Percentiles rank a stretch among this genome's conserved stretches.
Conservation (phyloP, 1,284 basidiomycete genomes). For the Austroboletus olivaceoglutinosus region DNA sequence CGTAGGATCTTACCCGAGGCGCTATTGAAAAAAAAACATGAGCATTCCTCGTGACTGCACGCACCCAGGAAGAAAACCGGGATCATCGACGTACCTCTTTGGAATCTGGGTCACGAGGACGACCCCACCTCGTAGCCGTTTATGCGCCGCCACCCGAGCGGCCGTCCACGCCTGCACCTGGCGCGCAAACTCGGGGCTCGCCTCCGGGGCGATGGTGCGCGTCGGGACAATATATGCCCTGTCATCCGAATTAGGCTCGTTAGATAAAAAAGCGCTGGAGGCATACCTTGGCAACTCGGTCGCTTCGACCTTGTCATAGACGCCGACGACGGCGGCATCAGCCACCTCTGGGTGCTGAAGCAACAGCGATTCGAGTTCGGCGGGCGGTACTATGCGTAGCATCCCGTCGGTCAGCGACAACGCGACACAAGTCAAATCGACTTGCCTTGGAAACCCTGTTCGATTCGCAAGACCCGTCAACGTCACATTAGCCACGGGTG, state of each 20-base stretch:
- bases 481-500: too few species aligned
- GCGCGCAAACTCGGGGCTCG: slow-evolving; percentile 43
- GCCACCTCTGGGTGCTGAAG: slow-evolving; percentile 69
- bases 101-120: slow-evolving; percentile 57
- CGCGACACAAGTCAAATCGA: slow-evolving; percentile 21
- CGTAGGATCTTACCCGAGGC: slow-evolving; percentile 73
- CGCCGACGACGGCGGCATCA: slow-evolving; percentile 73
- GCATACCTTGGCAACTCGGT: slow-evolving; percentile 76
- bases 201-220: slow-evolving; percentile 23
- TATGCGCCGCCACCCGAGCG: slow-evolving; percentile 60
- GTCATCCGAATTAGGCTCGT: neutral
- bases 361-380: slow-evolving; percentile 76
- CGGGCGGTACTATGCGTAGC: slow-evolving; percentile 63
- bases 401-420: neutral
- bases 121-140: slow-evolving; percentile 65
- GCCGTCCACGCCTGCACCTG: slow-evolving; percentile 63
- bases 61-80: too few species aligned
- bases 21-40: slow-evolving; percentile 33
- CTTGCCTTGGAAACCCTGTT: slow-evolving; percentile 60
- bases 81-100: slow-evolving; percentile 51
- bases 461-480: too few species aligned
- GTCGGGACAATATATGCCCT: slow-evolving; percentile 67
- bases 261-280: neutral
- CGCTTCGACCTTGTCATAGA: slow-evolving; percentile 57
- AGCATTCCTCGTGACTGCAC: neutral